These are phyloP conservation scores for Ajuga chamaepitys DNA, from an alignment of 257 asterid genomes.

Conservation along the genomic window DNA sequence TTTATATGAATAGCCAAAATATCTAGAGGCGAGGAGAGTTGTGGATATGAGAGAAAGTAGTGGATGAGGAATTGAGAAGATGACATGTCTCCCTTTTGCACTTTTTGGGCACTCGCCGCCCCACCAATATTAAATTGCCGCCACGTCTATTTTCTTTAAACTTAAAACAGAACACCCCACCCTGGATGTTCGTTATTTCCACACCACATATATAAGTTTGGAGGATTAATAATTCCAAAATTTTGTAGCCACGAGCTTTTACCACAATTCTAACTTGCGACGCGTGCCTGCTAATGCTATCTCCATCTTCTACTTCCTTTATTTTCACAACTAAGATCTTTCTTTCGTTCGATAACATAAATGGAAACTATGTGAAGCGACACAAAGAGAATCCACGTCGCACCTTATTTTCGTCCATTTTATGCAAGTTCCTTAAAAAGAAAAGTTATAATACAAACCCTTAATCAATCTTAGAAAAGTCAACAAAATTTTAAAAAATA, in stretches of 20 bases:
- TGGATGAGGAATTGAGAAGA: constrained; percentile 19
- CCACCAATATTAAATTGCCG: constrained; percentile 12
- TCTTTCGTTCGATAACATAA: too few species aligned
- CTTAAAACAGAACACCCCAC: background rate
- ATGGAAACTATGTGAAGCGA: too few species aligned
- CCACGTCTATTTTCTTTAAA: constrained; percentile 22
- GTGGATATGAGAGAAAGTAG: constrained; percentile 8
- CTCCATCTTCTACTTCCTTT: too few species aligned
- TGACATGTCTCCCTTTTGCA: constrained; percentile 34
- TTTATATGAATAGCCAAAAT: constrained; percentile 20
- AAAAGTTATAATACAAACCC: too few species aligned
- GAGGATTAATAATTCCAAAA: constrained; percentile 3
- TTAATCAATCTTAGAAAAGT: too few species aligned
- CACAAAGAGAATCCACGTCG: too few species aligned
- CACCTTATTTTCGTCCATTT: too few species aligned
- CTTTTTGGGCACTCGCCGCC: constrained; percentile 61
- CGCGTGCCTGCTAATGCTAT: too few species aligned
- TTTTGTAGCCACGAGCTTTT: constrained; percentile 26
- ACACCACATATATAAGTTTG: constrained; percentile 25
- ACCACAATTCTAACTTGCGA: background rate
- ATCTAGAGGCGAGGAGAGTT: constrained; percentile 25
- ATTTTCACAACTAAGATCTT: too few species aligned
- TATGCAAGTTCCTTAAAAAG: too few species aligned
- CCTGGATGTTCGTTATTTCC: background rate
- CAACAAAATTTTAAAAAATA: too few species aligned